Percentiles rank a stretch among this genome's conserved stretches.
phyloP scores from a whole-genome alignment of 768 basidiomycete genomes.

The Lactifluus rugatus region DNA sequence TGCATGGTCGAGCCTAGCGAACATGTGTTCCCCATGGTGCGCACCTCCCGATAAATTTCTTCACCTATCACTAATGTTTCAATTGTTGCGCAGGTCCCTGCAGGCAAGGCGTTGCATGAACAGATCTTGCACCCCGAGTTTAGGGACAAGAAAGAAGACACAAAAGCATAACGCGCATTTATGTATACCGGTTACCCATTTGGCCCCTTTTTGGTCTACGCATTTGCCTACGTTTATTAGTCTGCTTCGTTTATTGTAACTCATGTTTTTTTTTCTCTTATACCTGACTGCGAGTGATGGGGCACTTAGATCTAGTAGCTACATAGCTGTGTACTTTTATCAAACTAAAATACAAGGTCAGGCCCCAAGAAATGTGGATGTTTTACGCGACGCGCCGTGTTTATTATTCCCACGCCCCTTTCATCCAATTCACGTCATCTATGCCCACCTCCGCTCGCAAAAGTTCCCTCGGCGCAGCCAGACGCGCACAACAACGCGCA shows the following conservation, averaged over 20 bases:
- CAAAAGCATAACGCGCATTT: slow-evolving; percentile 11
- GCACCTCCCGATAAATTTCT: no score
- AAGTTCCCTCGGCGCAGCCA: slow-evolving; percentile 32
- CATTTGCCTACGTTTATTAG: background rate
- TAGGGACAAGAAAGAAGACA: slow-evolving; percentile 5
- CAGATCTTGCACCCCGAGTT: slow-evolving; percentile 62
- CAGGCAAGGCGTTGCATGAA: slow-evolving; percentile 91
- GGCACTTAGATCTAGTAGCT: slow-evolving; percentile 2
- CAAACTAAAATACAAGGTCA: no score
- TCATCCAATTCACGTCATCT: background rate
- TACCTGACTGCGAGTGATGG: no score
- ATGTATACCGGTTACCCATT: background rate
- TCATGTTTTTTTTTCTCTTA: background rate
- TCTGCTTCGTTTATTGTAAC: background rate
- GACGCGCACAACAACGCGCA: slow-evolving; percentile 51
- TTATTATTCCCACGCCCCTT: slow-evolving; percentile 18
- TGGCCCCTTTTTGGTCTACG: no score
- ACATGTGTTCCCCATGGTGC: no score
- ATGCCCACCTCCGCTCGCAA: slow-evolving; percentile 30
- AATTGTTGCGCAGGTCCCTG: slow-evolving; percentile 57
- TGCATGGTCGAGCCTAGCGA: no score
- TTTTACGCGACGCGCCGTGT: slow-evolving; percentile 9
- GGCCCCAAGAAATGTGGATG: no score
- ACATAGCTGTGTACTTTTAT: slow-evolving; percentile 12
- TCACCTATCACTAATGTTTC: no score